Evolutionary conservation across 306 rosid species (phyloP).

Genomic region (Nissolia schottii): DNA sequence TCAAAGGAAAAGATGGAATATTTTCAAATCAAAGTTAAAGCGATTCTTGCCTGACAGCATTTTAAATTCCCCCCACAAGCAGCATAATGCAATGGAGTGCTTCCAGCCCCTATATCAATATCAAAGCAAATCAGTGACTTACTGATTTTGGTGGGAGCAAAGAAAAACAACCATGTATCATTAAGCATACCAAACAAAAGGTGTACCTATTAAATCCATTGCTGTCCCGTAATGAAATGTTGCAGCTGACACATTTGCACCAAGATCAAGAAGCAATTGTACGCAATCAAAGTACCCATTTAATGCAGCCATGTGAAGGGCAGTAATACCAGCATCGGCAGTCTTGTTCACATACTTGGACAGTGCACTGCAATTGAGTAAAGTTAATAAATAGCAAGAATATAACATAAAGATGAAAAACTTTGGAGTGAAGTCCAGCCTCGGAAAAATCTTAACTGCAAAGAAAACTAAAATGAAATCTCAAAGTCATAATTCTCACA

Average conservation of each 20-base stretch:
- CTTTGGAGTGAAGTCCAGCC: neutral
- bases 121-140: constrained; percentile 13
- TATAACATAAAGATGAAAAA: constrained; percentile 23
- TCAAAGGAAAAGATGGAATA: constrained; percentile 10
- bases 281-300: constrained; percentile 88
- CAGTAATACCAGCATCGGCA: constrained; percentile 94
- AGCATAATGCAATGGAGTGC: constrained; percentile 97
- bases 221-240: constrained; percentile 92
- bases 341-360: constrained; percentile 87
- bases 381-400: constrained; percentile 61
- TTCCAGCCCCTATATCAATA: constrained; percentile 82
- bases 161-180: constrained; percentile 15
- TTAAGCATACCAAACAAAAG: neutral
- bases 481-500: neutral
- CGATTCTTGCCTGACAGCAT: constrained; percentile 86
- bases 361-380: constrained; percentile 85
- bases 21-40: neutral
- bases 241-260: constrained; percentile 59
- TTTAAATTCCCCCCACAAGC: constrained; percentile 97
- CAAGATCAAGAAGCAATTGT: constrained; percentile 83
- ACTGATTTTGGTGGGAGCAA: neutral
- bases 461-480: neutral
- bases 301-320: constrained; percentile 94
- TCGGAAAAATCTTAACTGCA: neutral
- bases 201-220: constrained; percentile 86